Conservation (phyloP, 73 alveolate genomes). For the Paramecium primaurelia region DNA sequence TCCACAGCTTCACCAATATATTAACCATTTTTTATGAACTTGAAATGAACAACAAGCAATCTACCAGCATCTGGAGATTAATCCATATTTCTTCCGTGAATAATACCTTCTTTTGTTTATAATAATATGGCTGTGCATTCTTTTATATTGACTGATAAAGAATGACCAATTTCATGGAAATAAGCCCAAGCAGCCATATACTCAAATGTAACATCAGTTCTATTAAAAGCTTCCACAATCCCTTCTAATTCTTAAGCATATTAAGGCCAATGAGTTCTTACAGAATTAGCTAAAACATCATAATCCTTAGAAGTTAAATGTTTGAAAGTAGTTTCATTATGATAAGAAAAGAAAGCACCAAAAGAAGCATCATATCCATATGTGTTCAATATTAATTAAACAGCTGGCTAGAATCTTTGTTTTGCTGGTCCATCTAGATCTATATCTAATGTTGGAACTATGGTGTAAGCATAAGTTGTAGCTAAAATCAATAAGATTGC, state of each 20-base stretch:
- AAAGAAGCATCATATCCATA: slow-evolving; percentile 42
- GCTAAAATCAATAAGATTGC: background rate
- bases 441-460: background rate
- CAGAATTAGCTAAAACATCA: background rate
- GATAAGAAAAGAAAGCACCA: slow-evolving; percentile 27
- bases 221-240: background rate
- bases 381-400: background rate
- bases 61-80: slow-evolving; percentile 29
- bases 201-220: slow-evolving; percentile 9
- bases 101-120: background rate
- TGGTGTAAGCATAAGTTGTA: background rate
- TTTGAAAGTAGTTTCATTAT: background rate
- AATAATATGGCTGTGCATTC: slow-evolving; percentile 29
- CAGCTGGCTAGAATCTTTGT: background rate
- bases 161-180: slow-evolving; percentile 43
- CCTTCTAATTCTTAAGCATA: slow-evolving; percentile 45
- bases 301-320: background rate
- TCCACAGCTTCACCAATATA: slow-evolving; percentile 50
- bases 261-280: background rate
- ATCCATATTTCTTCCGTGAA: slow-evolving; percentile 51
- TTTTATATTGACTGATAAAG: background rate
- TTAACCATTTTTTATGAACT: background rate
- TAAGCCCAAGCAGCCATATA: slow-evolving; percentile 45
- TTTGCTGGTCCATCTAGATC: slow-evolving; percentile 13
- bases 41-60: background rate